Percentiles rank a stretch among this genome's conserved stretches.
These are phyloP conservation scores for Plasmodium malariae DNA, from an alignment of 169 alveolate species.

Conservation along the genomic window DNA sequence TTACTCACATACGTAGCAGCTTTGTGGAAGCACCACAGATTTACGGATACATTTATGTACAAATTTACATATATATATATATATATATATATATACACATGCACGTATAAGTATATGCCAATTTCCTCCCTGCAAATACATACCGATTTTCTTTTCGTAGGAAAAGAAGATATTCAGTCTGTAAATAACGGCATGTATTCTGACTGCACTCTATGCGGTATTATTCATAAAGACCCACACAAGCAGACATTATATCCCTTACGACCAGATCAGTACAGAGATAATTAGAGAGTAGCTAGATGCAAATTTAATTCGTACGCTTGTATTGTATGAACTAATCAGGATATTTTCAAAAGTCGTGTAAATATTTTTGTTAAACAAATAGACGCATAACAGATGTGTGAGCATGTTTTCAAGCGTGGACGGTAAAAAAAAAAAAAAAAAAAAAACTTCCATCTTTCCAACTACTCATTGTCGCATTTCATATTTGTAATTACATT, in stretches of 20 bases:
- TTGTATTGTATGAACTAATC: no score
- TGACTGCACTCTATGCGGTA: conserved; percentile 48
- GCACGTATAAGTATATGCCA: not conserved
- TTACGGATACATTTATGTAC: not conserved
- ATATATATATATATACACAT: conserved; percentile 8
- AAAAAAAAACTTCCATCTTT: no score
- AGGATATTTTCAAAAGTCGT: no score
- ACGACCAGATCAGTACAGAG: conserved; percentile 43
- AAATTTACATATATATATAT: not conserved
- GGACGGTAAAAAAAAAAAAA: no score
- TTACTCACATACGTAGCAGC: no score
- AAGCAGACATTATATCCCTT: conserved; percentile 50
- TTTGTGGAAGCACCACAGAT: not conserved
- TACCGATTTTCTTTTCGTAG: not conserved
- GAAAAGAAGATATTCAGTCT: conserved; percentile 50
- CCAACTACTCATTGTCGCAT: no score
- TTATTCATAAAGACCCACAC: conserved; percentile 62
- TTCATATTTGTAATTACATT: no score
- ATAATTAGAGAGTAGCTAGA: no score
- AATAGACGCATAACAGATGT: not conserved
- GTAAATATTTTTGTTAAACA: no score
- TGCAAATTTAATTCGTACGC: no score
- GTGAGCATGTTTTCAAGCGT: not conserved
- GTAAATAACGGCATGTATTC: conserved; percentile 25
- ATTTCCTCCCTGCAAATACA: not conserved